These are phyloP conservation scores for Chalara sp. DNA, from an alignment of 2,329 filamentous ascomycete species.

Conservation along the genomic window DNA sequence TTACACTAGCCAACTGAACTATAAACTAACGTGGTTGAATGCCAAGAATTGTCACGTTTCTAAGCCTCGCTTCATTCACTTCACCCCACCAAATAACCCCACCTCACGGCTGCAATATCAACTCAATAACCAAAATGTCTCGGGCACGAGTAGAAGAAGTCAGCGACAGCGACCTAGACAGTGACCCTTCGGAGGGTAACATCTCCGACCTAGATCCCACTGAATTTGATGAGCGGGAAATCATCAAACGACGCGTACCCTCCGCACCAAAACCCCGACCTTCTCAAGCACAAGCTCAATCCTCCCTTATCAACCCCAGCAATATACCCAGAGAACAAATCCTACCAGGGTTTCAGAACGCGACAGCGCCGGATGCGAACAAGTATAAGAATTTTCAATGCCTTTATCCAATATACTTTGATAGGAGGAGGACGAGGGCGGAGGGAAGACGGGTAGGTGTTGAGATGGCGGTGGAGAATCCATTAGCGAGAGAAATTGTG, in stretches of 20 bases:
- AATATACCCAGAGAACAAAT: constrained; percentile 30
- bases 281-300: constrained; percentile 24
- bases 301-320: constrained; percentile 31
- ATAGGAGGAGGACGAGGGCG: constrained; percentile 64
- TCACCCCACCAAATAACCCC: constrained; percentile 3
- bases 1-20: too few relatives aligned
- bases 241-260: constrained; percentile 18
- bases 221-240: constrained; percentile 40
- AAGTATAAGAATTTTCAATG: constrained; percentile 75
- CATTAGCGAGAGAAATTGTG: constrained; percentile 82
- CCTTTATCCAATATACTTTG: constrained; percentile 95
- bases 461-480: constrained; percentile 71
- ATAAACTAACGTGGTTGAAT: too few relatives aligned
- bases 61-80: constrained; percentile 1
- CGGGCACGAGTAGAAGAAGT: constrained; percentile 90
- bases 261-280: constrained; percentile 8
- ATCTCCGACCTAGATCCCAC: constrained; percentile 42
- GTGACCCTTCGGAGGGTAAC: constrained; percentile 81
- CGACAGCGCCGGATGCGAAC: constrained; percentile 38
- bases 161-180: constrained; percentile 64
- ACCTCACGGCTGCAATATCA: constrained; percentile 1
- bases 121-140: constrained; percentile 51
- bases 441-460: constrained; percentile 74
- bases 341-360: constrained; percentile 23
- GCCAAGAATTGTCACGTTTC: too few relatives aligned